Evolutionary conservation across 805 yeast species (phyloP).

Genomic region (Hanseniaspora taiwanica): DNA sequence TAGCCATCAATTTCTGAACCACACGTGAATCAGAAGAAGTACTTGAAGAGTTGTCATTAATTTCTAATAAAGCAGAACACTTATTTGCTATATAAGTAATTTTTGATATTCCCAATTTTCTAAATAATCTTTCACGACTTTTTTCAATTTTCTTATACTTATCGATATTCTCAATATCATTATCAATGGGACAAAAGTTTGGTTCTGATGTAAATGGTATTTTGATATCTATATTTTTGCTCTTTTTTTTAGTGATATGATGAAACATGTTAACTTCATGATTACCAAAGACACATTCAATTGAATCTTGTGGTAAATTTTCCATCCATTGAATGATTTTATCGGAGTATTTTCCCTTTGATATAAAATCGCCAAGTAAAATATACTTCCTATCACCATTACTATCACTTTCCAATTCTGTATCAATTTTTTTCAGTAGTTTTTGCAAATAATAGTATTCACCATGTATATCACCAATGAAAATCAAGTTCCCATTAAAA

Average conservation of each 20-base stretch:
- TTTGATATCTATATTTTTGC: conserved; percentile 2
- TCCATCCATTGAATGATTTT: conserved; percentile 56
- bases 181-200: conserved; percentile 2
- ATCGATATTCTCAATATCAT: too few relatives aligned
- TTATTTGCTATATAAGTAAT: conserved; percentile 9
- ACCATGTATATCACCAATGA: conserved; percentile 88
- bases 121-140: conserved; percentile 8
- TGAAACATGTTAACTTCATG: conserved; percentile 69
- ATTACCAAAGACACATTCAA: conserved; percentile 76
- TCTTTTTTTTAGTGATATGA: conserved; percentile 34
- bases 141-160: neutral
- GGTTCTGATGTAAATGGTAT: conserved; percentile 10
- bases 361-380: conserved; percentile 70
- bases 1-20: conserved; percentile 32
- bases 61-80: conserved; percentile 1
- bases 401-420: conserved; percentile 4
- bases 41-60: neutral
- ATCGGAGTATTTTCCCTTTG: conserved; percentile 71
- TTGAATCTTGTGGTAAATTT: conserved; percentile 29
- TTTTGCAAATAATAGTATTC: conserved; percentile 40
- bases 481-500: conserved; percentile 32
- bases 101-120: conserved; percentile 5
- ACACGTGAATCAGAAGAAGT: conserved; percentile 8
- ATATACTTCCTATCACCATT: conserved; percentile 42
- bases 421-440: conserved; percentile 20